Base-by-base conservation (phyloP, 2,329 filamentous ascomycete genomes). In the Fusarium verticillioides region DNA sequence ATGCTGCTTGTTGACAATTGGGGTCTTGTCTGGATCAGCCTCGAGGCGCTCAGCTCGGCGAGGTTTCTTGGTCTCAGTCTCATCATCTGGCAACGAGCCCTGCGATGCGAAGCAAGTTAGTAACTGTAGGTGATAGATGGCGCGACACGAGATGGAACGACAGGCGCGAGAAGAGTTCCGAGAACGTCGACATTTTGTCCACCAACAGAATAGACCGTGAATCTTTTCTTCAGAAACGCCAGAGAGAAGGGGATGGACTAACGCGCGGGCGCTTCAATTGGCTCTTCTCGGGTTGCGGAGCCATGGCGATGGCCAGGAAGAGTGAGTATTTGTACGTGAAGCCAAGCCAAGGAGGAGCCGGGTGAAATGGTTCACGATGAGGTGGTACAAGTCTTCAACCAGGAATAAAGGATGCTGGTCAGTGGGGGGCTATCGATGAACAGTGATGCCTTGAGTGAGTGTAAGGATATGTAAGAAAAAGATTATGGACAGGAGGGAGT, bases 231-330 rank as follows among this genome's bases (percentile, higher is more conserved):
- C 42, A 72, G 69, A 34, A 30, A 28, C 39, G 37, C 36, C 43
- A 50, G 42, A 58, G 60, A 59, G 32, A 47, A 47, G 58, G 61
- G 66, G 76, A 69, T 81, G 71, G 67, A 85, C 89, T 81, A 87
- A 96, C 94, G 82, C 92, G 89, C 77, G 86, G 89, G 80, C 94
- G 91, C 87, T 97, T 97, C 85, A 96, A 90, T 84, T 93, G 92
- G 85, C 92, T 95, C 86, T 94, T 94, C 84, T 96, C 93, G 75
- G 83, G 82, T 78, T 86, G 84, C 83, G 90, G 87, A 83, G 89
- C 84, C 89, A 91, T 91, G 73, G 74, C 74, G 66, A 77, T 75
- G 60, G 73, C 72, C 60, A 72, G 66, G 66, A 60, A 74, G 66
- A 60, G 61, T 37, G 28, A 60, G 49, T 44, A 54, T 40, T 34